Evolutionary conservation across 306 rosid genomes (phyloP).

Genomic region (Gastrolobium villosum): DNA sequence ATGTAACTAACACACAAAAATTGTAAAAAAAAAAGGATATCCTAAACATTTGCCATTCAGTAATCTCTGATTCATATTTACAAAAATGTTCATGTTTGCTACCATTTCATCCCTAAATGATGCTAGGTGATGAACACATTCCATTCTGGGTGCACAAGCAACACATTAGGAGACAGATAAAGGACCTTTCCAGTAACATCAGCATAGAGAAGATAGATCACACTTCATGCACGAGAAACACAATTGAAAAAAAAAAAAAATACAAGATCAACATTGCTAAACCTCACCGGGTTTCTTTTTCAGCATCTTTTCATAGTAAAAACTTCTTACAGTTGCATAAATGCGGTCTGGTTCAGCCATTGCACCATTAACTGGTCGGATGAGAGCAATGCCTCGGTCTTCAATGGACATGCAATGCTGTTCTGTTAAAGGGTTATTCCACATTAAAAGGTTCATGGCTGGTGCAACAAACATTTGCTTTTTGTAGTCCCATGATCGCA

Average conservation of each 20-base stretch:
- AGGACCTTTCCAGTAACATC: no score
- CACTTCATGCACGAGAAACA: no score
- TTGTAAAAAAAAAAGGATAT: background rate
- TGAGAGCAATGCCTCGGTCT: constrained; percentile 78
- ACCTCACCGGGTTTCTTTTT: constrained; percentile 16
- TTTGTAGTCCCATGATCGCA: constrained; percentile 88
- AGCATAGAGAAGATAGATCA: no score
- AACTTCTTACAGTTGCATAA: constrained; percentile 64
- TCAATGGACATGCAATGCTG: constrained; percentile 64
- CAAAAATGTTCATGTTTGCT: background rate
- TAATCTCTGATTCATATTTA: background rate
- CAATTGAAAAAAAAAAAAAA: no score
- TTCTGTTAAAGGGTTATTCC: constrained; percentile 83
- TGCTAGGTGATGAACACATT: no score
- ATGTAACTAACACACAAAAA: background rate
- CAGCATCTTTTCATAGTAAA: constrained; percentile 49
- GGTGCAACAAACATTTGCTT: constrained; percentile 88
- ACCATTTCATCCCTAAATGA: no score
- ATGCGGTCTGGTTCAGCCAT: constrained; percentile 74
- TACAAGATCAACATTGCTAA: constrained; percentile 19
- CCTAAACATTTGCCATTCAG: background rate
- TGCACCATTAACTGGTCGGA: constrained; percentile 70
- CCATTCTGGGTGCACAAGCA: no score
- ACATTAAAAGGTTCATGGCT: constrained; percentile 79
- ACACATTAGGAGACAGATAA: no score